A percentile compares a stretch with the other conserved stretches of the same genome.
phyloP scores from a whole-genome alignment of 2,329 filamentous ascomycete genomes.

The Aspergillus cejpii region DNA sequence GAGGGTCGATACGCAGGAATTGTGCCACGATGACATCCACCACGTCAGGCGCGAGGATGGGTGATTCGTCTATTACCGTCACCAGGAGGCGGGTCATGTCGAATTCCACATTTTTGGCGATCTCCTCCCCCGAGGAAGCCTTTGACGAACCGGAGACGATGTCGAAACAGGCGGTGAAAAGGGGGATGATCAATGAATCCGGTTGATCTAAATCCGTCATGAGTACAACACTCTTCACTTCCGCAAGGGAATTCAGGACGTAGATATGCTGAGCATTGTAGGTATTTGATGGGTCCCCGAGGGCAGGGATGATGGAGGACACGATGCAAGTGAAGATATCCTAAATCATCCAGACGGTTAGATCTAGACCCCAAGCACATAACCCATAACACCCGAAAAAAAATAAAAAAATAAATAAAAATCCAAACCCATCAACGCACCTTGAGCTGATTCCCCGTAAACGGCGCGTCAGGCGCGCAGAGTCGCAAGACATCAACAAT shows the following conservation, averaged over 20 bases:
- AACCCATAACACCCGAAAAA: no score
- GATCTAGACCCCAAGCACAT: not conserved
- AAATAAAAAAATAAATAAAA: not conserved
- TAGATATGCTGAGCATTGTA: slow-evolving; percentile 94
- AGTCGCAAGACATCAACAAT: slow-evolving; percentile 88
- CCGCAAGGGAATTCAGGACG: slow-evolving; percentile 77
- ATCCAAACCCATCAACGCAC: slow-evolving; percentile 44
- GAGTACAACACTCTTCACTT: slow-evolving; percentile 90
- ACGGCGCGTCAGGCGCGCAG: slow-evolving; percentile 91
- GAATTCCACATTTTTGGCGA: slow-evolving; percentile 89
- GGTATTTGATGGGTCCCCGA: slow-evolving; percentile 77
- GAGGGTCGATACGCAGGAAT: slow-evolving; percentile 80
- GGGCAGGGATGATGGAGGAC: slow-evolving; percentile 70
- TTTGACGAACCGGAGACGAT: slow-evolving; percentile 74
- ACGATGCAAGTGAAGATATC: slow-evolving; percentile 91
- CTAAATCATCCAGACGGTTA: slow-evolving; percentile 42
- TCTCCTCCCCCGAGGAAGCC: slow-evolving; percentile 66
- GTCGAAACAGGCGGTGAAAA: slow-evolving; percentile 89
- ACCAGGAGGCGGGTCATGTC: slow-evolving; percentile 82
- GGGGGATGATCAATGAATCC: slow-evolving; percentile 67
- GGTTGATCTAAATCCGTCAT: slow-evolving; percentile 79
- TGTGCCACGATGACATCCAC: slow-evolving; percentile 93
- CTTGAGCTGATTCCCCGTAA: slow-evolving; percentile 83
- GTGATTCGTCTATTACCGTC: slow-evolving; percentile 78
- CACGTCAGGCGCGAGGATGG: slow-evolving; percentile 68